Evolutionary conservation across 2,329 filamentous ascomycete species (phyloP).

Genomic region (Rasamsonia emersonii): DNA sequence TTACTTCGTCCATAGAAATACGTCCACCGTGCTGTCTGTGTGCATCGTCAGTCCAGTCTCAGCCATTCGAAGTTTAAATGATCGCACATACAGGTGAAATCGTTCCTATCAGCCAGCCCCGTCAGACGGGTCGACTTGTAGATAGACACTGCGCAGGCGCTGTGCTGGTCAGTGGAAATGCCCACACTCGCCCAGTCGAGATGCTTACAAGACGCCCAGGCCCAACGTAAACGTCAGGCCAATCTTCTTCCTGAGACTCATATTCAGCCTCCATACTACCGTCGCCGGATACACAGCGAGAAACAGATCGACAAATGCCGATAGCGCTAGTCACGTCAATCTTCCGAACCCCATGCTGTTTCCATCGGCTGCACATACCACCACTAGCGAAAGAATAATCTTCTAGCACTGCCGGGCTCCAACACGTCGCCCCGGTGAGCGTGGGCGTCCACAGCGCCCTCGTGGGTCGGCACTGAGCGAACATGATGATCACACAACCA

Average conservation of each 20-base stretch:
- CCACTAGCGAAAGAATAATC: slow-evolving; percentile 34
- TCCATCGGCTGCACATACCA: slow-evolving; percentile 17
- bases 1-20: slow-evolving; percentile 8
- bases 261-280: slow-evolving; percentile 24
- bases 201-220: slow-evolving; percentile 22
- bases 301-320: slow-evolving; percentile 24
- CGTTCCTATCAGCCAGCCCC: slow-evolving; percentile 13
- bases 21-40: slow-evolving; percentile 5
- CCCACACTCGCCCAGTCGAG: not conserved
- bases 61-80: not conserved
- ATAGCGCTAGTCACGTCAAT: slow-evolving; percentile 14
- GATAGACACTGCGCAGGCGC: slow-evolving; percentile 23
- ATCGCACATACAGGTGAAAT: slow-evolving; percentile 8
- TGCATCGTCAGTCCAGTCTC: not conserved
- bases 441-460: slow-evolving; percentile 30
- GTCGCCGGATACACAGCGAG: slow-evolving; percentile 25
- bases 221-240: slow-evolving; percentile 20
- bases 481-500: slow-evolving; percentile 32
- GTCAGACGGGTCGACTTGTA: slow-evolving; percentile 24
- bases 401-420: slow-evolving; percentile 28
- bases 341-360: not conserved
- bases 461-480: slow-evolving; percentile 36
- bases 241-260: slow-evolving; percentile 22
- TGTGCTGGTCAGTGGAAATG: slow-evolving; percentile 12
- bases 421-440: slow-evolving; percentile 26